phyloP scores from a whole-genome alignment of 1,284 basidiomycete species.

The Melampsora americana region DNA sequence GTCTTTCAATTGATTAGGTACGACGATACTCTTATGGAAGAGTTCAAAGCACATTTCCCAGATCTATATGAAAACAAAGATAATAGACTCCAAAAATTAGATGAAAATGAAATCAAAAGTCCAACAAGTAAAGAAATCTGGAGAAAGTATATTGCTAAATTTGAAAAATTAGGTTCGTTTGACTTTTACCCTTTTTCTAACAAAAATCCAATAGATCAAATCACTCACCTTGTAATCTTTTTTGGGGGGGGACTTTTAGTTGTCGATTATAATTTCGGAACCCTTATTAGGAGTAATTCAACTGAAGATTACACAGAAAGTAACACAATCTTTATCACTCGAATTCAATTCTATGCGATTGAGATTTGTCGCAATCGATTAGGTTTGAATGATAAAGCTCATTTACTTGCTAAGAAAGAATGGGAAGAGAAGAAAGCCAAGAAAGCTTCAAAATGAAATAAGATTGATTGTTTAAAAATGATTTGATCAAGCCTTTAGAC shows the following conservation, averaged over 20 bases:
- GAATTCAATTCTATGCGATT: slow-evolving; percentile 80
- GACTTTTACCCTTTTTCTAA: background rate
- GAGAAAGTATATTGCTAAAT: slow-evolving; percentile 84
- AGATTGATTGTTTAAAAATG: no score
- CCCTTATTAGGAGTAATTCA: slow-evolving; percentile 79
- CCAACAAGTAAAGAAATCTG: slow-evolving; percentile 83
- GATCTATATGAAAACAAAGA: slow-evolving; percentile 69
- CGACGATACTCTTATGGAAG: slow-evolving; percentile 86
- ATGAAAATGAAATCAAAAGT: slow-evolving; percentile 95
- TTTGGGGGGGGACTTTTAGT: slow-evolving; percentile 56
- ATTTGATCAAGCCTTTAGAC: no score
- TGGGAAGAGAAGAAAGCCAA: slow-evolving; percentile 62
- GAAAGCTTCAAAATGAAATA: slow-evolving; percentile 55
- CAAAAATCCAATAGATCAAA: background rate
- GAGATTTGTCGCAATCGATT: slow-evolving; percentile 92
- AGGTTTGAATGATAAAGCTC: slow-evolving; percentile 85
- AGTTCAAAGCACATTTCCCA: slow-evolving; percentile 75
- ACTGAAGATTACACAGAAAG: slow-evolving; percentile 80
- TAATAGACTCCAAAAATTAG: slow-evolving; percentile 65
- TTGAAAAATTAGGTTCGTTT: slow-evolving; percentile 57
- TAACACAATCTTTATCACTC: slow-evolving; percentile 81
- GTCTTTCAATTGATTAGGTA: slow-evolving; percentile 20
- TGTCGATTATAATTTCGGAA: slow-evolving; percentile 96
- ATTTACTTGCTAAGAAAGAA: slow-evolving; percentile 54
- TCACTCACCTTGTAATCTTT: background rate